These are phyloP conservation scores for Cryptococcus sp. DNA, from an alignment of 1,284 basidiomycete species.

Conservation along the genomic window DNA sequence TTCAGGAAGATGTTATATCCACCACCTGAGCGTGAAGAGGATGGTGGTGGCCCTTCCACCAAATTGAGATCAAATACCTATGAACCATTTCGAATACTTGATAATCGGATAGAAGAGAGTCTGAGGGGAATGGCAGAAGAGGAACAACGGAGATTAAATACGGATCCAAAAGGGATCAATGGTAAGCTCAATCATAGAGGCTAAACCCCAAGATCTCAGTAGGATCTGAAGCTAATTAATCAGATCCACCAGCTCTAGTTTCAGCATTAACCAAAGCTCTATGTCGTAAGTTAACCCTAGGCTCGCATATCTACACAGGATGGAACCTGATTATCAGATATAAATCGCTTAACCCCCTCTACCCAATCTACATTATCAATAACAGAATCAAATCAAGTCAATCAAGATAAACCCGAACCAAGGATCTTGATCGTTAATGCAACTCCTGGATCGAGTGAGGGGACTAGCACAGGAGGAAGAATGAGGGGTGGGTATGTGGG, in stretches of 20 bases:
- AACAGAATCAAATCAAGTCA: constrained; percentile 15
- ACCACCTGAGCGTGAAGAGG: constrained; percentile 25
- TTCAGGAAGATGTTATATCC: constrained; percentile 35
- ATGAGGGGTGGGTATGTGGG: constrained; percentile 60
- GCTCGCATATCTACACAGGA: constrained; percentile 2
- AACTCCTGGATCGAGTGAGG: constrained; percentile 56
- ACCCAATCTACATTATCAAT: constrained; percentile 8
- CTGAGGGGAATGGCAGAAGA: constrained; percentile 61
- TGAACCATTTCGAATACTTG: constrained; percentile 62
- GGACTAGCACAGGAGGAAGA: constrained; percentile 23
- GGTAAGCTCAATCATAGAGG: constrained; percentile 15
- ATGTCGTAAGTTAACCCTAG: constrained; percentile 62
- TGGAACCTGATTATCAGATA: constrained; percentile 56
- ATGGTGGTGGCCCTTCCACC: constrained; percentile 52
- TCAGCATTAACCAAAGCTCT: constrained; percentile 82
- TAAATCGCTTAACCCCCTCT: constrained; percentile 67
- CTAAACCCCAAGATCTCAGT: too few relatives aligned
- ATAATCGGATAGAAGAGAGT: constrained; percentile 61
- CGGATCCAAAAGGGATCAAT: constrained; percentile 53
- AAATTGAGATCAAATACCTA: constrained; percentile 62
- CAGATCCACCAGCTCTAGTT: constrained; percentile 65
- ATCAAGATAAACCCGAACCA: constrained; percentile 60
- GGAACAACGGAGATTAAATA: constrained; percentile 57
- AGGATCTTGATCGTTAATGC: constrained; percentile 88
- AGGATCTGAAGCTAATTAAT: constrained; percentile 1